phyloP scores from a whole-genome alignment of 1,284 basidiomycete species.

The Phellinidium pouzarii region DNA sequence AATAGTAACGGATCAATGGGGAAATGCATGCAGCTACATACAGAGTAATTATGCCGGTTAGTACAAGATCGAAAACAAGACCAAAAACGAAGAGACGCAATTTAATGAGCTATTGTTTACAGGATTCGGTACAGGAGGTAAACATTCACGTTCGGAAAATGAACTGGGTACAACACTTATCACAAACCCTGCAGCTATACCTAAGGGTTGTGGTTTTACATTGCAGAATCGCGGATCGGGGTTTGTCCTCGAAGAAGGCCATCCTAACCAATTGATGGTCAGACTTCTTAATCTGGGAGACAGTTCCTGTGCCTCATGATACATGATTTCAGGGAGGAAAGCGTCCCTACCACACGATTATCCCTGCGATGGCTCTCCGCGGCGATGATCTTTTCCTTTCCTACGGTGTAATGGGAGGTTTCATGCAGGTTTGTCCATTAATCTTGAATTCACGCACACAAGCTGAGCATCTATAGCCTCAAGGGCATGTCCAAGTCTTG shows the following conservation, averaged over 20 bases:
- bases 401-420: conserved; percentile 93
- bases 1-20: conserved; percentile 77
- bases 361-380: conserved; percentile 83
- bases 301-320: not conserved
- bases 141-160: not conserved
- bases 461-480: conserved; percentile 43
- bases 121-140: conserved; percentile 74
- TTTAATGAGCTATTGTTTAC: not conserved
- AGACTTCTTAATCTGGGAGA: not conserved
- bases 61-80: conserved; percentile 21
- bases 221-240: conserved; percentile 90
- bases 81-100: not conserved
- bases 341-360: conserved; percentile 93
- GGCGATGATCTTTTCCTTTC: conserved; percentile 81
- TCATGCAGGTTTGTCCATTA: conserved; percentile 66
- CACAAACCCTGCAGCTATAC: conserved; percentile 51
- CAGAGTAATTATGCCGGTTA: conserved; percentile 84
- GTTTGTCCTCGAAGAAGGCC: conserved; percentile 74
- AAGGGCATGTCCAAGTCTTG: conserved; percentile 93
- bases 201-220: conserved; percentile 91
- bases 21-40: conserved; percentile 93
- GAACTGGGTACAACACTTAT: not conserved
- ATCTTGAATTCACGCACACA: conserved; percentile 1
- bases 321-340: conserved; percentile 56
- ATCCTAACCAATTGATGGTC: conserved; percentile 76